phyloP scores from a whole-genome alignment of 176 grass and related monocot species.

The Rhynchospora tenuis region DNA sequence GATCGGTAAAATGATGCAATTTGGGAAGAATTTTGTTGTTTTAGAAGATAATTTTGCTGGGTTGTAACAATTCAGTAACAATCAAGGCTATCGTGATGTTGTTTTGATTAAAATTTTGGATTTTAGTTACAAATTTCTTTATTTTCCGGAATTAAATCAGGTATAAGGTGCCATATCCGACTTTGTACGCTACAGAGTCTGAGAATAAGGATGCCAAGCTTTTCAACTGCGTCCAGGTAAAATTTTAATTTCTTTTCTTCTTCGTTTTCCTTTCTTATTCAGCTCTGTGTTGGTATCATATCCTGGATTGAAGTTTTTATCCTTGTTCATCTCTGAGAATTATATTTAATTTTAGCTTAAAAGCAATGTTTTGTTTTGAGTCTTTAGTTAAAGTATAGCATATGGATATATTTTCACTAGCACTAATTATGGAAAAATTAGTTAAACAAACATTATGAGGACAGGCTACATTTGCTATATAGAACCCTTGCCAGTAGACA shows the following conservation, averaged over 20 bases:
- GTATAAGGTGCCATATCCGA: conserved; percentile 88
- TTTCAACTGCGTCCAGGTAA: conserved; percentile 97
- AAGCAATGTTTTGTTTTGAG: not conserved
- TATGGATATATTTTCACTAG: not conserved
- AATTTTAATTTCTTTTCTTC: not conserved
- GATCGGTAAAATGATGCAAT: not conserved
- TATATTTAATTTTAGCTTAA: not conserved
- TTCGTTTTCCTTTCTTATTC: not conserved
- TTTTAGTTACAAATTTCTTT: not conserved
- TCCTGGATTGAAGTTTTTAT: not conserved
- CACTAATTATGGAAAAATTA: not conserved
- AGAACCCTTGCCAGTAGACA: not conserved
- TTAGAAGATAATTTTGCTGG: not conserved
- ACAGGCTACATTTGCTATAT: not conserved
- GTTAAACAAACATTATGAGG: not conserved
- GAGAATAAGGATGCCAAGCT: conserved; percentile 94
- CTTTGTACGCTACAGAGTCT: conserved; percentile 61
- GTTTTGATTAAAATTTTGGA: not conserved
- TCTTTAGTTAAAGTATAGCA: not conserved
- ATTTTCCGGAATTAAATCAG: conserved; percentile 13
- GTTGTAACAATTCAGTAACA: not conserved
- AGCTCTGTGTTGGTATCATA: not conserved
- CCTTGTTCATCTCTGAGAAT: not conserved
- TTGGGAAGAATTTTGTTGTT: not conserved
- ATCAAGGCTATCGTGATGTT: not conserved